Base-by-base conservation (phyloP, 768 basidiomycete genomes). In the Steccherinum ochraceum region DNA sequence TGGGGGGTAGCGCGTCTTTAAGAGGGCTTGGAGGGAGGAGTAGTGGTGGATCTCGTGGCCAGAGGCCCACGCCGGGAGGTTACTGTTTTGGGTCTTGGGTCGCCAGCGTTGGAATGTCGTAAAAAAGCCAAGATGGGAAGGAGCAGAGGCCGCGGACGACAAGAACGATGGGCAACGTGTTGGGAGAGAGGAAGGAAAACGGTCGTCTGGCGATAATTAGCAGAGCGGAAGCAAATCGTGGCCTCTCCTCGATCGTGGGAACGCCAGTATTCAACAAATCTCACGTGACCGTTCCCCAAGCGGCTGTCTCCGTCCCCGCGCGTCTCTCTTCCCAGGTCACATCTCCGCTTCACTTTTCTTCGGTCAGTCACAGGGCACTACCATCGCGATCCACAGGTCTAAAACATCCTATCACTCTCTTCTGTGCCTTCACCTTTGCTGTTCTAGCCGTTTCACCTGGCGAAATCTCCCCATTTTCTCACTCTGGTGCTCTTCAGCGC, bases 1-100 rank as follows among this genome's bases (percentile, higher is more conserved):
- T 63, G 50, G 35, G 30, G 30, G 52, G 53, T 57, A 57, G 56
- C 56, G 52, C 52, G 51, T 52, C 52, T 35, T 35, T 35, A 35
- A 35, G 30, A 7, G 30, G 7, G 30, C 30, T 35, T 49, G 52
- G 27, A 45, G 25, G 39, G 39, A 35, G 48, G 25, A 43, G 48
- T 19, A 18, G 50, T 23, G 39, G 45, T 49, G 42, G 56, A 39
- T 11, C 35, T 39, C 41, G 41, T 43, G 41, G 41, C 41, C n/a
- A 43, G 41, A 42, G 53, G 56, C 45, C 43, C 54, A 46, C 49
- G 41, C 45, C 45, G 16, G 30, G 30, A 7, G 30, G 30, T 35
- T 7, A 35, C 16, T 35, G 30, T 35, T 35, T 35, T 7, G 30
- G 30, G 30, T 7, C 7, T 7, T 7, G 30, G 7, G 30, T 35